Evolutionary conservation across 768 basidiomycete species (phyloP).

Genomic region (Roridomyces roridus): DNA sequence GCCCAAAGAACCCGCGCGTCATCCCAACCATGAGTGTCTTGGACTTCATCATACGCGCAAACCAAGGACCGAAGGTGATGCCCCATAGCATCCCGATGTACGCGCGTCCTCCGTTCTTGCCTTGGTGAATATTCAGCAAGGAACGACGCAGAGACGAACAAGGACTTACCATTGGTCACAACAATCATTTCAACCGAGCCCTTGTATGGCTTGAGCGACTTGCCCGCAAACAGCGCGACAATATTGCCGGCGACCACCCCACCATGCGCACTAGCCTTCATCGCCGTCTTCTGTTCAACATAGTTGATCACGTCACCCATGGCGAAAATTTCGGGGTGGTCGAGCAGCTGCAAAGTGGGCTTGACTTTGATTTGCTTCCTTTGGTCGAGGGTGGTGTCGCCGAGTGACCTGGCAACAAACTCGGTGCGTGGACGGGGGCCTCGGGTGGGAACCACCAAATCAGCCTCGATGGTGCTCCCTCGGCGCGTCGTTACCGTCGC

Average conservation of each 20-base stretch:
- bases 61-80: conserved; percentile 51
- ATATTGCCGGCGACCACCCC: conserved; percentile 55
- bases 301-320: conserved; percentile 62
- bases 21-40: conserved; percentile 26
- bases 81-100: conserved; percentile 52
- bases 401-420: conserved; percentile 51
- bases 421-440: conserved; percentile 58
- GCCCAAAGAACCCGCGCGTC: conserved; percentile 13
- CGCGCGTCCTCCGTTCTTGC: conserved; percentile 36
- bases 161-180: conserved; percentile 59
- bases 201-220: conserved; percentile 48
- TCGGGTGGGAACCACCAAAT: conserved; percentile 55
- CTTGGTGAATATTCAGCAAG: conserved; percentile 28
- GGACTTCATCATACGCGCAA: conserved; percentile 37
- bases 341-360: conserved; percentile 55
- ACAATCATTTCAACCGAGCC: conserved; percentile 60
- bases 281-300: conserved; percentile 59
- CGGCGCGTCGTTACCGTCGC: conserved; percentile 53
- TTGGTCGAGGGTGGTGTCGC: conserved; percentile 36
- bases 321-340: conserved; percentile 58
- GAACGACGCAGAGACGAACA: neutral
- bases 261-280: conserved; percentile 52
- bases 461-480: conserved; percentile 55
- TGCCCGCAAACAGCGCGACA: conserved; percentile 34
- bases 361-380: conserved; percentile 50